Conservation (phyloP, 768 basidiomycete genomes). For the Tricholoma bakamatsutake region DNA sequence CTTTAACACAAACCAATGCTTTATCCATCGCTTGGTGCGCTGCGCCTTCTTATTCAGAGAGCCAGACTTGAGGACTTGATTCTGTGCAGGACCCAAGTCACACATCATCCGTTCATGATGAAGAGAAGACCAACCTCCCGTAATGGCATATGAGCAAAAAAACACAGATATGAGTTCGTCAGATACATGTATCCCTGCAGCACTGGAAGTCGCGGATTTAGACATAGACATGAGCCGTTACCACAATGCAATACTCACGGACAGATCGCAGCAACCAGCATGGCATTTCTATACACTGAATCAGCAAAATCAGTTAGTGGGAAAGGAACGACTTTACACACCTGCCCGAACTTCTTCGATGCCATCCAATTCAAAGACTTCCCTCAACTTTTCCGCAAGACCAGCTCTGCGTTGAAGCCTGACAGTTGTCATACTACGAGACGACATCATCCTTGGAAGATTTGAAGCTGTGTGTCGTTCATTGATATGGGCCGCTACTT, state of each 20-base stretch:
- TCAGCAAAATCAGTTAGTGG: slow-evolving; percentile 4
- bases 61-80: slow-evolving; percentile 90
- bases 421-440: slow-evolving; percentile 69
- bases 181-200: slow-evolving; percentile 98
- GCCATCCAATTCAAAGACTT: slow-evolving; percentile 78
- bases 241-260: slow-evolving; percentile 45
- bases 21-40: slow-evolving; percentile 87
- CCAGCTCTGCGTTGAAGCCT: slow-evolving; percentile 59
- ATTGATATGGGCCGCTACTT: slow-evolving; percentile 4
- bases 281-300: slow-evolving; percentile 64
- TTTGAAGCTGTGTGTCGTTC: neutral
- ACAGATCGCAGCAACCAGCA: slow-evolving; percentile 91
- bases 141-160: slow-evolving; percentile 92
- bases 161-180: slow-evolving; percentile 89
- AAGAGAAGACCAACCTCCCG: slow-evolving; percentile 56
- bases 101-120: neutral
- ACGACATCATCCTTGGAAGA: slow-evolving; percentile 18
- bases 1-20: slow-evolving; percentile 95
- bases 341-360: slow-evolving; percentile 85
- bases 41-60: slow-evolving; percentile 83
- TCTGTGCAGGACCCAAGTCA: slow-evolving; percentile 38
- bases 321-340: slow-evolving; percentile 26
- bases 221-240: neutral
- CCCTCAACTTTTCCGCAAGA: slow-evolving; percentile 82
- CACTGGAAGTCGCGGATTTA: slow-evolving; percentile 38